phyloP scores from a whole-genome alignment of 352 stramenopile genomes.

The Proteromonas lacertae region DNA sequence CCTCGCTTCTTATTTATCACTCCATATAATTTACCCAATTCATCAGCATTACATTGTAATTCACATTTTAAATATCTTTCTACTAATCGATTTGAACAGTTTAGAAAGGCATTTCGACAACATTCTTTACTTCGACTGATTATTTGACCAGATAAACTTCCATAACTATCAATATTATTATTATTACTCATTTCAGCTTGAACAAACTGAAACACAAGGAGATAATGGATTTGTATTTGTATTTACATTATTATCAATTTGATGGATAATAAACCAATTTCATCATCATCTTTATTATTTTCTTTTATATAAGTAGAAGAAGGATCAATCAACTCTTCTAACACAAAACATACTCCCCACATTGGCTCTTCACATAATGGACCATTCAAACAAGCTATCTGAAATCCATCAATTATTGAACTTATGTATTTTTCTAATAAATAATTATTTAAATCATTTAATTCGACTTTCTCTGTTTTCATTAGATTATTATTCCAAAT shows the following conservation, averaged over 20 bases:
- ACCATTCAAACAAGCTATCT: conserved; percentile 15
- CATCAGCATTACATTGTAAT: conserved; percentile 25
- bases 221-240: no score
- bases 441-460: no score
- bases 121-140: conserved; percentile 1
- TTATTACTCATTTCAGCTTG: no score
- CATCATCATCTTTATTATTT: no score
- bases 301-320: no score
- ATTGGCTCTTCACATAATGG: conserved; percentile 50
- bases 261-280: no score
- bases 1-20: conserved; percentile 43
- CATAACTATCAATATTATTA: no score
- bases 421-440: no score
- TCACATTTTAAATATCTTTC: conserved; percentile 52
- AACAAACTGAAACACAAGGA: no score
- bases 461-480: no score
- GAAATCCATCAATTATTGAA: conserved; percentile 5
- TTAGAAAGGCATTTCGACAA: conserved; percentile 4
- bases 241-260: no score
- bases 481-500: no score
- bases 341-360: conserved; percentile 40
- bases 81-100: conserved; percentile 33
- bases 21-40: conserved; percentile 59
- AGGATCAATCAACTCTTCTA: conserved; percentile 41
- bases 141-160: conserved; percentile 1